Conservation (phyloP, 1,284 basidiomycete genomes). For the Retiboletus flavoniger region DNA sequence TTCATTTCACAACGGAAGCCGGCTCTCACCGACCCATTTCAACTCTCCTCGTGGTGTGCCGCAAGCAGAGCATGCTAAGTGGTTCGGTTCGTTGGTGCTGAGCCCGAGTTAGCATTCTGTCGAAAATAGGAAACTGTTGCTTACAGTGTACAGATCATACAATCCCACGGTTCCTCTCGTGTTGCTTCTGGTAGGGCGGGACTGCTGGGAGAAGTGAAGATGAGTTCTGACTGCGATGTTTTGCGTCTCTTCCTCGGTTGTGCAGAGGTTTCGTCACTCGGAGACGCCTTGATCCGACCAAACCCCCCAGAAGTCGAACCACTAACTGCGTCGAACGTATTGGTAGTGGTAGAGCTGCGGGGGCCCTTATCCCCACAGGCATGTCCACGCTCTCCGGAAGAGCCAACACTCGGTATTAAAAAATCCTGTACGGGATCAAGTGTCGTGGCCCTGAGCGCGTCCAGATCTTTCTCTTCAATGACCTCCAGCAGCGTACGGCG, state of each 20-base stretch:
- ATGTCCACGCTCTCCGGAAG: slow-evolving; percentile 3
- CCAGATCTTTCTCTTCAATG: slow-evolving; percentile 26
- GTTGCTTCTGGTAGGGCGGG: neutral
- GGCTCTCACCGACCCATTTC: slow-evolving; percentile 14
- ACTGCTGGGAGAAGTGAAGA: neutral
- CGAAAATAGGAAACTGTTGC: neutral
- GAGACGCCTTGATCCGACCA: neutral
- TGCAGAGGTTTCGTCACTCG: neutral
- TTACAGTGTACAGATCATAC: slow-evolving; percentile 29
- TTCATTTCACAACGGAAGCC: neutral
- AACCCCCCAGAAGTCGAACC: neutral
- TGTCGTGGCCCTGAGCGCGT: slow-evolving; percentile 20
- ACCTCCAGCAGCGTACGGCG: slow-evolving; percentile 23
- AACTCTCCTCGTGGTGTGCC: slow-evolving; percentile 29
- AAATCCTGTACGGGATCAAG: slow-evolving; percentile 23
- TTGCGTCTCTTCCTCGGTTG: slow-evolving; percentile 23
- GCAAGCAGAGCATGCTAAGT: slow-evolving; percentile 34
- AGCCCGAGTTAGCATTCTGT: neutral
- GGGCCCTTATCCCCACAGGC: neutral
- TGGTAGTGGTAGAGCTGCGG: neutral
- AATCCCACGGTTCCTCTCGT: slow-evolving; percentile 19
- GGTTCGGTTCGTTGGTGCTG: slow-evolving; percentile 28
- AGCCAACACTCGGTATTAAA: slow-evolving; percentile 11
- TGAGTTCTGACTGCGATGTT: slow-evolving; percentile 9
- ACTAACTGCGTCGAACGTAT: neutral